Base-by-base conservation (phyloP, 352 stramenopile genomes). In the Globisporangium viniferum region DNA sequence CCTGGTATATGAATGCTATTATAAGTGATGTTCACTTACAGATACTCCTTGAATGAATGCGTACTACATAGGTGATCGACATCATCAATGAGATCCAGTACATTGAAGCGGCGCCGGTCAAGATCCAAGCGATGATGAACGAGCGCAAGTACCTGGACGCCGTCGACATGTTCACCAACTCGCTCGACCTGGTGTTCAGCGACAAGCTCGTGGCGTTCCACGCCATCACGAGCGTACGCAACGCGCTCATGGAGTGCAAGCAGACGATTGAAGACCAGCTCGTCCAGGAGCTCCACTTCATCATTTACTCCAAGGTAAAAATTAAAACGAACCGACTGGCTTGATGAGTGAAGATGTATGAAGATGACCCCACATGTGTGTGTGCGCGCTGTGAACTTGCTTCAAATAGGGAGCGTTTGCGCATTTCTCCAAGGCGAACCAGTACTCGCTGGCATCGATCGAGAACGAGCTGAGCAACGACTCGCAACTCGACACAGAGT, bases 41-140 rank as follows among this genome's bases (percentile, higher is more conserved):
- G 44, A 22, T 22, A 10, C 7, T 22, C 6, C 31, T 33, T 33
- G 18, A 51, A 2, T 39, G 53, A 8, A 22, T 59, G 33, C 12
- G 27, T 49, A 39, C 48, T 54, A 12, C 12, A 27, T 35, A 88
- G 80, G 81, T 94, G 48, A 80, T 95, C 57, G 84, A 90, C 35
- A 84, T 94, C 59, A 92, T 95, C 68, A 82, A 91, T 57, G 84
- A 94, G 59, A 94, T 95, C 56, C 81, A 95, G 70, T 88, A 80
- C 69, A 91, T 95, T 24, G 82, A 93, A 64, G 78, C 82, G 0
- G 84, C 88, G 12, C 86, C 87, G 5, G 68, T 39, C 55, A 90
- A 91, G 56, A 94, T 94, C 64, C 64, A 88, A 35, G 35, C 64
- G 0, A 68, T 91, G 67, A 74, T 95, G 60, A 70, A 70, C 36